These are phyloP conservation scores for Guillardia theta DNA, from an alignment of 78 protist species.

Conservation along the genomic window DNA sequence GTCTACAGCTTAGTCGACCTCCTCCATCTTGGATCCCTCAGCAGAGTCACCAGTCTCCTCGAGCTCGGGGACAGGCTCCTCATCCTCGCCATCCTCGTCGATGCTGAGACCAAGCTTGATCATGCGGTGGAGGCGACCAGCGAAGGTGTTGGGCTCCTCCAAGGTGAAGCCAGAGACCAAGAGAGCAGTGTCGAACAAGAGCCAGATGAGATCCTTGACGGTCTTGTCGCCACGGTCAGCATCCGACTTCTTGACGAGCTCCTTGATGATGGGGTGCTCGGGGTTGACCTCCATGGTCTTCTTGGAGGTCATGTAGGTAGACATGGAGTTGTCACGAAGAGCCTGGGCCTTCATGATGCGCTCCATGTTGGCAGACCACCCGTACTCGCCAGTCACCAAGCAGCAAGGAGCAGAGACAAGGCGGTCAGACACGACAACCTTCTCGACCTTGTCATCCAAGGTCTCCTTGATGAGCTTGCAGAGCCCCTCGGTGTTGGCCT, in stretches of 20 bases:
- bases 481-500: slow-evolving; percentile 86
- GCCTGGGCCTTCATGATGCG: slow-evolving; percentile 99
- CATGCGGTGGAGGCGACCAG: slow-evolving; percentile 96
- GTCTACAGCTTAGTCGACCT: slow-evolving; percentile 91
- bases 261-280: slow-evolving; percentile 88
- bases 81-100: slow-evolving; percentile 63
- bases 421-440: slow-evolving; percentile 86
- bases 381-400: slow-evolving; percentile 96
- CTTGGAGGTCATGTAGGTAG: slow-evolving; percentile 93
- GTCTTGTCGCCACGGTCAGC: slow-evolving; percentile 84
- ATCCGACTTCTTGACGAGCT: slow-evolving; percentile 78
- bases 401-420: slow-evolving; percentile 92
- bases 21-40: slow-evolving; percentile 81
- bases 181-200: slow-evolving; percentile 96
- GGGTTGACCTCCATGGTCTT: slow-evolving; percentile 98
- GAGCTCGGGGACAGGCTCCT: slow-evolving; percentile 38
- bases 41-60: slow-evolving; percentile 45
- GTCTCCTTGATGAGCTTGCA: slow-evolving; percentile 96
- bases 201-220: slow-evolving; percentile 92
- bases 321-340: slow-evolving; percentile 93
- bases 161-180: slow-evolving; percentile 97
- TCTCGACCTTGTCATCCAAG: slow-evolving; percentile 98
- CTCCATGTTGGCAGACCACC: slow-evolving; percentile 99
- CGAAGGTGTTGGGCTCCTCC: slow-evolving; percentile 91
- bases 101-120: slow-evolving; percentile 77